A percentile compares a stretch with the other conserved stretches of the same genome.
Evolutionary conservation across 257 asterid species (phyloP).

Genomic region (Verbascum thapsus): DNA sequence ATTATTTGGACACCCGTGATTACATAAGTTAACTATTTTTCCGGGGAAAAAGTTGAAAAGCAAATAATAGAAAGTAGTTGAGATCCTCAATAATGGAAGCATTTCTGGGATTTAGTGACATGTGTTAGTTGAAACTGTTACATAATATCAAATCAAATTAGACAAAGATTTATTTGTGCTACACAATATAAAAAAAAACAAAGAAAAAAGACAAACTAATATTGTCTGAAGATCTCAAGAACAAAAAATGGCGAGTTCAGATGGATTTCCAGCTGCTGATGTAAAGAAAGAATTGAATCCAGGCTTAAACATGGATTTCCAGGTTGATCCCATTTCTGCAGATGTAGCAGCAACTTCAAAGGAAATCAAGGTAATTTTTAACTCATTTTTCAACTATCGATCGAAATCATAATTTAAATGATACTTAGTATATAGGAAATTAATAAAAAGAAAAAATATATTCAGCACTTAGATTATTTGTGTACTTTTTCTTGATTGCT

Average conservation of each 20-base stretch:
- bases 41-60: slow-evolving; percentile 26
- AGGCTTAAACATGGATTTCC: slow-evolving; percentile 44
- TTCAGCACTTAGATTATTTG: too few species aligned
- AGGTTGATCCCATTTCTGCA: slow-evolving; percentile 65
- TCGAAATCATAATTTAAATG: too few species aligned
- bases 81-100: slow-evolving; percentile 58
- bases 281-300: slow-evolving; percentile 59
- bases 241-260: slow-evolving; percentile 46
- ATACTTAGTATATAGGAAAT: too few species aligned
- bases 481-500: not conserved
- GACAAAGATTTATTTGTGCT: not conserved
- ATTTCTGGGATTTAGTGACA: slow-evolving; percentile 47
- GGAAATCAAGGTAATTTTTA: slow-evolving; percentile 44
- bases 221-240: too few species aligned
- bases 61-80: slow-evolving; percentile 33
- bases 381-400: too few species aligned
- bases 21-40: slow-evolving; percentile 22
- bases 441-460: too few species aligned
- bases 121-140: slow-evolving; percentile 40
- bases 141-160: slow-evolving; percentile 19
- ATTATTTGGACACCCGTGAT: too few species aligned
- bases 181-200: slow-evolving; percentile 15
- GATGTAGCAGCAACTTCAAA: slow-evolving; percentile 44
- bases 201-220: not conserved
- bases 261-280: slow-evolving; percentile 63